Evolutionary conservation across 139 green algal species (phyloP), one percentile per base, ranked within the genome.

Genomic region (Closterium sp.): DNA sequence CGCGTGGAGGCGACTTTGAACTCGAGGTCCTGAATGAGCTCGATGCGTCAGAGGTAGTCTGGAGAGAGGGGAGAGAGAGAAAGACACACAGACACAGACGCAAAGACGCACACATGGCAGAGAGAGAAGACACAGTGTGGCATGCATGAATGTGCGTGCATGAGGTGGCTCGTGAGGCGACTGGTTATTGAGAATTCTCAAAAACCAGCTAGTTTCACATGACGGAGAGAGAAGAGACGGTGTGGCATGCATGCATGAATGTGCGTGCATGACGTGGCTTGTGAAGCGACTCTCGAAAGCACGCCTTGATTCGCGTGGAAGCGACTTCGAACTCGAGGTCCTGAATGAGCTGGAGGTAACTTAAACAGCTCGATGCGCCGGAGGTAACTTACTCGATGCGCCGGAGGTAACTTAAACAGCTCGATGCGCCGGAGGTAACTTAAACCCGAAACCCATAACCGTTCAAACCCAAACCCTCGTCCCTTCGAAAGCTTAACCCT

Each of bases 341-440:
- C 91, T 95, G 95, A 9, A 99, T 90, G 30, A 99, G 96, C 94
- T 38, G n/a, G n/a, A n/a, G n/a, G n/a, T n/a, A n/a, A n/a, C n/a
- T n/a, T n/a, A n/a, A n/a, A n/a, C n/a, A n/a, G n/a, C n/a, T 99
- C 98, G 50, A 99, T 95, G 0, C 97, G 95, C 11, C 97, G 94
- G n/a, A 93, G n/a, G n/a, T n/a, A n/a, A n/a, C n/a, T n/a, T n/a
- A n/a, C n/a, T 38, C 32, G 32, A 99, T 90, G 30, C 99, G 96
- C 94, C 4, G 32, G 32, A 38, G 32, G 32, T 7, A 38, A 38
- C 2, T 38, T 38, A 38, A 38, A 38, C 32, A 38, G 32, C 2
- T 99, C 98, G 50, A 99, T 95, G 0, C 97, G 95, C 13, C 96
- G 94, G 28, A 93, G 32, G 32, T 7, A 38, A 38, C 32, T 38